Evolutionary conservation across 1,284 basidiomycete species (phyloP).

Genomic region (Irpex sp.): DNA sequence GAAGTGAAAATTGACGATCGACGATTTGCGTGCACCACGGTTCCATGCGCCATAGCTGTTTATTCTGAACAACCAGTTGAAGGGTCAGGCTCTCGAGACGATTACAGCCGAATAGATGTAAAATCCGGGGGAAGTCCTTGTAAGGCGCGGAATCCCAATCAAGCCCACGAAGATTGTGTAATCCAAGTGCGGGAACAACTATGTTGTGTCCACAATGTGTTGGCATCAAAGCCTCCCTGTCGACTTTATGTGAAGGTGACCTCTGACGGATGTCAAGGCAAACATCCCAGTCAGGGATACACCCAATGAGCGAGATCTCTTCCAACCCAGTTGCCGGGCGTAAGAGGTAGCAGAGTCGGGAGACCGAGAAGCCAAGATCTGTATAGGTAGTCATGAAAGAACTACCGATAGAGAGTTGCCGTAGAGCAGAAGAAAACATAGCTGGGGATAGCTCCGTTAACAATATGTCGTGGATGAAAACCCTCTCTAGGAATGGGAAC

Average conservation of each 20-base stretch:
- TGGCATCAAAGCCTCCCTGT: too few species aligned
- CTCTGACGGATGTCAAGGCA: neutral
- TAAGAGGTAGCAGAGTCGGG: neutral
- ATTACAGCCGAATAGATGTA: conserved; percentile 2
- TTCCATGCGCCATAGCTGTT: neutral
- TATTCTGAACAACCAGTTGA: neutral
- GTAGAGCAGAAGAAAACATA: neutral
- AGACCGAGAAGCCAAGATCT: neutral
- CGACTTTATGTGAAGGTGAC: neutral
- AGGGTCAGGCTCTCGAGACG: neutral
- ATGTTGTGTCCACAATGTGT: too few species aligned
- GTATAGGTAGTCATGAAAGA: neutral
- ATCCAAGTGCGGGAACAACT: too few species aligned
- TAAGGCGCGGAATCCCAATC: too few species aligned
- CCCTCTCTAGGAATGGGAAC: neutral
- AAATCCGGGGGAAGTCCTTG: conserved; percentile 4
- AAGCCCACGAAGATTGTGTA: too few species aligned
- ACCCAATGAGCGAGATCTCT: neutral
- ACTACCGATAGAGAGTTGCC: neutral
- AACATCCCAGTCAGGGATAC: neutral
- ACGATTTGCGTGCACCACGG: neutral
- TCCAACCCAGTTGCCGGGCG: neutral
- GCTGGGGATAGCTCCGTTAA: neutral
- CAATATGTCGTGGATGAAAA: neutral
- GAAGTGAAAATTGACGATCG: too few species aligned